phyloP scores from a whole-genome alignment of 2,329 filamentous ascomycete species.

The Ceratocystis eucalypticola region DNA sequence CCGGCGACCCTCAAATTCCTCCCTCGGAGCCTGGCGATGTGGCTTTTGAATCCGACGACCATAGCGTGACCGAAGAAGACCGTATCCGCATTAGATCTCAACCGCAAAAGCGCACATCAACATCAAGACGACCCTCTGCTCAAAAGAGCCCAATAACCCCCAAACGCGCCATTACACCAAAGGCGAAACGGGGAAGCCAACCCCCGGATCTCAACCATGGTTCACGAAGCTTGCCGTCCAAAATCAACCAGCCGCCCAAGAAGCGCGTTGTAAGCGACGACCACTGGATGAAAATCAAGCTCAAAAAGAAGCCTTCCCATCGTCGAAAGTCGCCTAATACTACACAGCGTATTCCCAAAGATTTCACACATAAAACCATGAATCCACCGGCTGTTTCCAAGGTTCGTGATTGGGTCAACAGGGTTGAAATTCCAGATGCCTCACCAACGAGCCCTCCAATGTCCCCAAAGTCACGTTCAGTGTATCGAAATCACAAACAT shows the following conservation, averaged over 20 bases:
- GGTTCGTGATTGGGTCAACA: conserved; percentile 48
- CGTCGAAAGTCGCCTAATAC: conserved; percentile 22
- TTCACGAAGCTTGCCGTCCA: conserved; percentile 22
- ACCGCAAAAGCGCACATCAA: conserved; percentile 28
- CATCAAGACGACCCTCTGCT: conserved; percentile 21
- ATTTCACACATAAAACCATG: conserved; percentile 41
- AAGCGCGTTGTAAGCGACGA: conserved; percentile 89
- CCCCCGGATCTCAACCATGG: conserved; percentile 12
- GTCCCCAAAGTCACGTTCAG: conserved; percentile 8
- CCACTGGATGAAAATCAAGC: conserved; percentile 61
- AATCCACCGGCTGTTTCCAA: conserved; percentile 46
- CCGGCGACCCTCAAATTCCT: conserved; percentile 37
- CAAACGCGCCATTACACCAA: conserved; percentile 8
- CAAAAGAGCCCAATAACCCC: conserved; percentile 24
- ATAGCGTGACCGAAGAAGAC: conserved; percentile 49
- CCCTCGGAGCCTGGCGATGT: conserved; percentile 49
- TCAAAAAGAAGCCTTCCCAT: conserved; percentile 33
- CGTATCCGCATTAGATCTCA: conserved; percentile 42
- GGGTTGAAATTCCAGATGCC: conserved; percentile 38
- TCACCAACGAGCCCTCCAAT: neutral
- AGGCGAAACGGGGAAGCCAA: neutral
- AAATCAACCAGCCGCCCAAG: conserved; percentile 51
- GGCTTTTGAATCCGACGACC: conserved; percentile 44
- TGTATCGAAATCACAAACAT: conserved; percentile 13
- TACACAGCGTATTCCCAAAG: conserved; percentile 37